Evolutionary conservation across 2,329 filamentous ascomycete genomes (phyloP).

Genomic region (Pseudogymnoascus verrucosus): DNA sequence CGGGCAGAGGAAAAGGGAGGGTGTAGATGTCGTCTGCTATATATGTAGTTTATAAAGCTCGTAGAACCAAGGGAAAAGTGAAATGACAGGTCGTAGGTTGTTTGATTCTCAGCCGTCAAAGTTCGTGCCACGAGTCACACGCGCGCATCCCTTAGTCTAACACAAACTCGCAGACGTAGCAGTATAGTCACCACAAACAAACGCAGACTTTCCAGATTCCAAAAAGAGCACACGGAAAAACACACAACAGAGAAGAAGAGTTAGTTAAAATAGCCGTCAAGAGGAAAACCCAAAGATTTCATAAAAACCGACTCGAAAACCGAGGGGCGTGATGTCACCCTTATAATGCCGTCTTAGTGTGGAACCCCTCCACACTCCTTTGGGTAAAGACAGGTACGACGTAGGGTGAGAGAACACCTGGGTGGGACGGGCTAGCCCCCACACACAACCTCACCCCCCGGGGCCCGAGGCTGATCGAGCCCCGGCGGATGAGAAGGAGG

Average conservation of each 20-base stretch:
- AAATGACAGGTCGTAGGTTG: not conserved
- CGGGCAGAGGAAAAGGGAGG: not conserved
- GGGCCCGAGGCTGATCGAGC: not conserved
- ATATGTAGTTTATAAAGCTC: not conserved
- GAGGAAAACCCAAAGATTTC: not conserved
- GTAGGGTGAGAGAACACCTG: constrained; percentile 1
- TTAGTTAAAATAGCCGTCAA: not conserved
- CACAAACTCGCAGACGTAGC: too few species aligned
- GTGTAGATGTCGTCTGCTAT: not conserved
- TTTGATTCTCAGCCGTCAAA: not conserved
- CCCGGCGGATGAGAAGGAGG: not conserved
- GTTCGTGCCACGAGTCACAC: not conserved
- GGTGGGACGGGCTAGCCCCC: not conserved
- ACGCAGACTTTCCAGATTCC: not conserved
- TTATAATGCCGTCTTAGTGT: not conserved
- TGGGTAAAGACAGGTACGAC: not conserved
- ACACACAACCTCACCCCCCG: not conserved
- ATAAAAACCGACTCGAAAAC: not conserved
- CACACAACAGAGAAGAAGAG: not conserved
- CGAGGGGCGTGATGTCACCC: not conserved
- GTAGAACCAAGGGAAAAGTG: not conserved
- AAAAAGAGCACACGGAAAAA: not conserved
- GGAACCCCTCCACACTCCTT: not conserved
- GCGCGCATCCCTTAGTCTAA: not conserved
- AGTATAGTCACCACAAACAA: too few species aligned